Base-by-base conservation (phyloP, 1,139 yeast species). In the Taphrina communis region DNA sequence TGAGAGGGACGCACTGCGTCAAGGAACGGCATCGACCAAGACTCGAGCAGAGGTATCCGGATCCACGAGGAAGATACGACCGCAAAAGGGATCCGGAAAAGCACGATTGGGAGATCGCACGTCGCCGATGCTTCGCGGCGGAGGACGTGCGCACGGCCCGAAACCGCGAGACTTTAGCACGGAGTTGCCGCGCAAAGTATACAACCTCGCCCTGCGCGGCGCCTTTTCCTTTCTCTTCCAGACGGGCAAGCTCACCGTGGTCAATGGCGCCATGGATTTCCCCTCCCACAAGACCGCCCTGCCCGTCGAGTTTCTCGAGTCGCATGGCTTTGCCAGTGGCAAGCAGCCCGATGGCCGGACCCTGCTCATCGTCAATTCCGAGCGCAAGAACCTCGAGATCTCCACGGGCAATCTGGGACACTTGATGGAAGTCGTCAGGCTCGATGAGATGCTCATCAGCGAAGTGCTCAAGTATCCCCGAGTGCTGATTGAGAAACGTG, bases 51-150 rank as follows among this genome's bases (percentile, higher is more conserved):
- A 91, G 75, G 89, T 89, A 80, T 93, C 94, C 70, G 93, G 85
- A 78, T 89, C 97, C 38, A 86, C 95, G 78, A 84, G 85, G 76
- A 94, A 94, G 78, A 82, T 94, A 74, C 83, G 87, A 68, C 91
- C 92, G 36, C 99, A 94, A 80, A 94, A 94, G 80, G 98, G 99
- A 73, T 81, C 92, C 19, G 99, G 99, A 79, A 84, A 85, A 72
- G 99, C 99, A 69, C 88, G 99, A 82, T 88, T 87, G 71, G 99
- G 99, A 81, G 97, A 92, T 80, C 92, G 91, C 71, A 94, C 94
- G 75, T 90, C 97, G 31, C 99, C 99, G 58, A 89, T 88, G 69
- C 86, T 97, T 80, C 88, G 87, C 76, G 92, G 90, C 76, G 97
- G 97, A 76, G 93, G 94, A 63, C 84, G 89, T 73, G 98, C 98